Percentiles rank a stretch among this genome's conserved stretches.
phyloP scores from a whole-genome alignment of 768 basidiomycete genomes.

The Amanita brunnescens region DNA sequence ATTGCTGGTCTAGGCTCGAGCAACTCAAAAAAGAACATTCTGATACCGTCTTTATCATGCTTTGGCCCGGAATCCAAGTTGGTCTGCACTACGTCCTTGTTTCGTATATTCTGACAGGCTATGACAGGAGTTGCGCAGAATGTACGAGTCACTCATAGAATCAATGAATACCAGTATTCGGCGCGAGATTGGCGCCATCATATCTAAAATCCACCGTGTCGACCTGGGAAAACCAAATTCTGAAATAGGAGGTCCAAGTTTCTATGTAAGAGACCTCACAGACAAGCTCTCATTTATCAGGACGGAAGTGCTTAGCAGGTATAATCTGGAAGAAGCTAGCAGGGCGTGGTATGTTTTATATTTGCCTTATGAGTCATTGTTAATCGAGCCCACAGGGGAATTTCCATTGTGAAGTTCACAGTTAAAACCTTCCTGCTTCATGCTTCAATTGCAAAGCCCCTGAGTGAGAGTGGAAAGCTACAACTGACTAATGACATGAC shows the following conservation, averaged over 20 bases:
- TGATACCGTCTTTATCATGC: slow-evolving; percentile 41
- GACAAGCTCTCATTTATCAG: slow-evolving; percentile 84
- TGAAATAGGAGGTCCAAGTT: slow-evolving; percentile 59
- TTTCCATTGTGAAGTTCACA: slow-evolving; percentile 65
- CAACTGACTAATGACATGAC: slow-evolving; percentile 96
- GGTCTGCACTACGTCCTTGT: slow-evolving; percentile 11
- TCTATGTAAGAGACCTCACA: slow-evolving; percentile 87
- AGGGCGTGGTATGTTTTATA: slow-evolving; percentile 58
- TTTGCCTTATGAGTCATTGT: not conserved
- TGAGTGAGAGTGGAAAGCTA: slow-evolving; percentile 89
- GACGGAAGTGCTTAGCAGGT: slow-evolving; percentile 63
- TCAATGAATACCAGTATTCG: slow-evolving; percentile 62
- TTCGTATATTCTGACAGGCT: not conserved
- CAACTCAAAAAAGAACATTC: slow-evolving; percentile 62
- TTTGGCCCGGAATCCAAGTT: slow-evolving; percentile 57
- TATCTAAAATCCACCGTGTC: slow-evolving; percentile 77
- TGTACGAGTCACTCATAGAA: slow-evolving; percentile 51
- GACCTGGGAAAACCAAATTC: slow-evolving; percentile 68
- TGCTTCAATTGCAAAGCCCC: slow-evolving; percentile 84
- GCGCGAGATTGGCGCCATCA: slow-evolving; percentile 71
- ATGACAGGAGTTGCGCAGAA: slow-evolving; percentile 37
- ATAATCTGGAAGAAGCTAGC: slow-evolving; percentile 61
- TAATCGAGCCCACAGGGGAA: slow-evolving; percentile 34
- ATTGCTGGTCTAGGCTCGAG: slow-evolving; percentile 61
- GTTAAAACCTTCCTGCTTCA: slow-evolving; percentile 87